phyloP scores from a whole-genome alignment of 2,329 filamentous ascomycete species.

The Plenodomus biglobosus region DNA sequence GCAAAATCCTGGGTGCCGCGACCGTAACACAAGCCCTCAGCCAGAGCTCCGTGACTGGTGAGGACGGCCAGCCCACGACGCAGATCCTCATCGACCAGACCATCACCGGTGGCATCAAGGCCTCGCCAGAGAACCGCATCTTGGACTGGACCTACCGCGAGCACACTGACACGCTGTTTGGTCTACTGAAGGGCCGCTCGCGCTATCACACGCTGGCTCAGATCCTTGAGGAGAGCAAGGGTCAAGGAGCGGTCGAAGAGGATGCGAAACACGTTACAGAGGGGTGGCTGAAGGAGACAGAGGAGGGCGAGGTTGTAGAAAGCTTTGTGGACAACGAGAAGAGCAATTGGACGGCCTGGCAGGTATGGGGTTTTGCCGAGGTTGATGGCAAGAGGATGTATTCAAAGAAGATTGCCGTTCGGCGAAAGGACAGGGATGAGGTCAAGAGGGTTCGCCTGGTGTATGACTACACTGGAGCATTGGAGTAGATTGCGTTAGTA shows the following conservation, averaged over 20 bases:
- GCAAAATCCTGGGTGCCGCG: conserved; percentile 70
- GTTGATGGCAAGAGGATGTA: conserved; percentile 36
- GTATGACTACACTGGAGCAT: conserved; percentile 39
- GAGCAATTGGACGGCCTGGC: conserved; percentile 42
- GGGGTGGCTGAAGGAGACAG: conserved; percentile 34
- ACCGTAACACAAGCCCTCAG: conserved; percentile 67
- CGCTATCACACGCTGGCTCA: conserved; percentile 48
- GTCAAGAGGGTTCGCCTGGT: conserved; percentile 33
- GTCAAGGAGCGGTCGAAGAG: conserved; percentile 21
- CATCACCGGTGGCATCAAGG: conserved; percentile 69
- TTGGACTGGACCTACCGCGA: conserved; percentile 63
- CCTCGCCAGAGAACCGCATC: conserved; percentile 61
- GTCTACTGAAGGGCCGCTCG: conserved; percentile 64
- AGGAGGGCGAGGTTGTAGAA: conserved; percentile 39
- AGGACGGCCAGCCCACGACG: conserved; percentile 33
- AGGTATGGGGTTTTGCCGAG: conserved; percentile 39
- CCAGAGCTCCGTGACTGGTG: conserved; percentile 20
- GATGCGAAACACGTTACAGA: conserved; percentile 28
- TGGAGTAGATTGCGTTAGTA: conserved; percentile 8
- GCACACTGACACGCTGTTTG: conserved; percentile 80
- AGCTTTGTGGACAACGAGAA: conserved; percentile 38
- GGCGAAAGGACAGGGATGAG: conserved; percentile 35
- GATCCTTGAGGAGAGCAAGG: conserved; percentile 24
- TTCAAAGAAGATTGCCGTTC: conserved; percentile 36
- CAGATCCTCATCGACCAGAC: conserved; percentile 74